A percentile compares a stretch with the other conserved stretches of the same genome.
Evolutionary conservation across 2,329 filamentous ascomycete genomes (phyloP).

Genomic region (Ophiocordyceps camponoti-saundersi): DNA sequence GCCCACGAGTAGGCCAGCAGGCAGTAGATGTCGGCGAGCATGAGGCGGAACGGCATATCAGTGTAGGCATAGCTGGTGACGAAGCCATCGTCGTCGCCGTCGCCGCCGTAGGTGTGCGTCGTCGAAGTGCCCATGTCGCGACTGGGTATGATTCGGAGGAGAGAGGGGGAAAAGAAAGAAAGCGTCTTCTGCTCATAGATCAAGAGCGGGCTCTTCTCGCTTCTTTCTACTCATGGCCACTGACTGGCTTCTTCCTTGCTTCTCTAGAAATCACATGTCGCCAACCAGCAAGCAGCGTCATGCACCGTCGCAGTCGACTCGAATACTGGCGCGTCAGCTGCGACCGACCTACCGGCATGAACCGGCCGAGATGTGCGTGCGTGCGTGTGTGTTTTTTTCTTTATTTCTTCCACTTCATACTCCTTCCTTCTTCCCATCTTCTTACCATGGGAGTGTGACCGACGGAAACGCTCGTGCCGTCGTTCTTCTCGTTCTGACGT

Average conservation of each 20-base stretch:
- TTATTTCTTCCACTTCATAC: too few relatives aligned
- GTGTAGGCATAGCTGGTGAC: constrained; percentile 46
- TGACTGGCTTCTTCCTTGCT: too few relatives aligned
- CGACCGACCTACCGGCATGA: background rate
- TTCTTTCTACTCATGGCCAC: background rate
- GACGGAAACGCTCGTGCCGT: too few relatives aligned
- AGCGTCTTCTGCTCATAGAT: too few relatives aligned
- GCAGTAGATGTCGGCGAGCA: constrained; percentile 34
- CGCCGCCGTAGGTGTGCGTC: constrained; percentile 39
- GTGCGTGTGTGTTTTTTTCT: background rate
- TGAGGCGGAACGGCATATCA: constrained; percentile 31
- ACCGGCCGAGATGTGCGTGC: background rate
- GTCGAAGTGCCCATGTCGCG: constrained; percentile 10
- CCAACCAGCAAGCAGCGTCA: background rate
- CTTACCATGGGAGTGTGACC: too few relatives aligned
- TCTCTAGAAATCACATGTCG: background rate
- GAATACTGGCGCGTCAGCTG: background rate
- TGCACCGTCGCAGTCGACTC: background rate
- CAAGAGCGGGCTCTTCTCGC: background rate
- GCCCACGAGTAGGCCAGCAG: constrained; percentile 38
- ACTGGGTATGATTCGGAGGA: background rate
- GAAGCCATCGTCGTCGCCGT: constrained; percentile 33
- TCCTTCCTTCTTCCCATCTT: too few relatives aligned
- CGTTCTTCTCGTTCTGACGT: too few relatives aligned
- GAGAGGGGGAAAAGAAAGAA: too few relatives aligned